These are phyloP conservation scores for Acanthamoeba divionensis DNA, from an alignment of 208 protist species.

Conservation along the genomic window DNA sequence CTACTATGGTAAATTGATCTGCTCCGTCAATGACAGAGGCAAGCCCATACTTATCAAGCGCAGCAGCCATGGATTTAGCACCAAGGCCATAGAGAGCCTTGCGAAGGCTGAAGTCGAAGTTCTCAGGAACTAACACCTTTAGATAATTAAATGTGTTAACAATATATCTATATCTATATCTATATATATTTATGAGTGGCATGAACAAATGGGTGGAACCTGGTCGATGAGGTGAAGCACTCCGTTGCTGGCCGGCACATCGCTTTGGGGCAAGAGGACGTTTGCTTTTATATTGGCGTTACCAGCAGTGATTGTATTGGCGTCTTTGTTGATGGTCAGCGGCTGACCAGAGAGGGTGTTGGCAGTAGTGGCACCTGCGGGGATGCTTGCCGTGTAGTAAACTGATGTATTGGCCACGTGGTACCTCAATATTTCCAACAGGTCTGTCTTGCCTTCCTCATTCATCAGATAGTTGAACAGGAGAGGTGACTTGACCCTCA, in stretches of 20 bases:
- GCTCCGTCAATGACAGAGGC: neutral
- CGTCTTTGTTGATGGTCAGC: neutral
- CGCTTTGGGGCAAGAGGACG: neutral
- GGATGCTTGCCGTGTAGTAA: too few relatives aligned
- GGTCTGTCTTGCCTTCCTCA: too few relatives aligned
- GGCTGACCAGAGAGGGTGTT: too few relatives aligned
- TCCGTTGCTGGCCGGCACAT: slow-evolving; percentile 27
- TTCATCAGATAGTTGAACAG: too few relatives aligned
- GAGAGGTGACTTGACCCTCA: too few relatives aligned
- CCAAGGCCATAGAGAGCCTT: slow-evolving; percentile 8
- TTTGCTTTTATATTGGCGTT: neutral
- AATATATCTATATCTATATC: neutral
- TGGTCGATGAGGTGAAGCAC: neutral
- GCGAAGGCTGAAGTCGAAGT: neutral
- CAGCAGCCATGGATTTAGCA: too few relatives aligned
- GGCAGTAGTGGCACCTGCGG: too few relatives aligned
- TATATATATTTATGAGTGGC: neutral
- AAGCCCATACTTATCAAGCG: neutral
- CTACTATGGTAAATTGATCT: neutral
- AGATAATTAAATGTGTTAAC: neutral
- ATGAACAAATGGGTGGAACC: neutral
- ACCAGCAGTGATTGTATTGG: neutral
- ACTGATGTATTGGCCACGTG: too few relatives aligned
- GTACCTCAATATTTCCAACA: too few relatives aligned
- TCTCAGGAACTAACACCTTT: neutral